Base-by-base conservation (phyloP, 1,284 basidiomycete species). In the Xerocomus nothofagi region DNA sequence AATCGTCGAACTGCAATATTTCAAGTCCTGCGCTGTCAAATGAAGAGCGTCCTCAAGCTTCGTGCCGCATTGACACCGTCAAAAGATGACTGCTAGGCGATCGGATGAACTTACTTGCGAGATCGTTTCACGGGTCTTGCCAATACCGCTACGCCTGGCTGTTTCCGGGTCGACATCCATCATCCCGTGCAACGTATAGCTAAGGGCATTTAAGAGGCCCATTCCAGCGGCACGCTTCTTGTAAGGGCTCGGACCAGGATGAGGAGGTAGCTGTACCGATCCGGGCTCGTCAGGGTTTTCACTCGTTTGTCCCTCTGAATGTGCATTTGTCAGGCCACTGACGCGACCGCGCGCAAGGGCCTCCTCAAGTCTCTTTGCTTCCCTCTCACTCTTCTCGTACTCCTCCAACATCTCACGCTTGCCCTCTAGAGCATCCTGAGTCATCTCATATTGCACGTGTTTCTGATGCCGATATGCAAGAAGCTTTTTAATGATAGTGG, bases 101-200 rank as follows among this genome's bases (percentile, higher is more conserved):
- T 50, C 15, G 21, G 39, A 44, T 45, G 33, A 34, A 66, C 78
- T 60, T 64, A 93, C 93, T 76, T 93, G 91, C 29, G 91, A 89
- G 55, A 99, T 98, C 24, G 84, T 86, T 71, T 99, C 97, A 61
- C 91, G 80, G 2, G 94, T 93, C 73, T 96, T 98, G 55, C 88
- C 90, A 57, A 99, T 98, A 50, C 86, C 85, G 61, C 88, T 97
- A 51, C 96, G 79, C 54, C 97, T 79, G 5, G 96, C 95, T 14
- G 90, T 91, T 72, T 98, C 97, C 0, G 97, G 95, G 72, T 99
- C 97, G 7, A 92, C 91, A 62, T 99, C 97, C 88, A 99, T 98
- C 84, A 99, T 95, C 10, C 93, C 93, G 61, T 96, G 93, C 52
- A 99, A 71, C 20, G 93, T 95, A 71, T 98, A 94, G 61, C 90